These are phyloP conservation scores for Mycena vitilis DNA, from an alignment of 768 basidiomycete genomes.

Conservation along the genomic window DNA sequence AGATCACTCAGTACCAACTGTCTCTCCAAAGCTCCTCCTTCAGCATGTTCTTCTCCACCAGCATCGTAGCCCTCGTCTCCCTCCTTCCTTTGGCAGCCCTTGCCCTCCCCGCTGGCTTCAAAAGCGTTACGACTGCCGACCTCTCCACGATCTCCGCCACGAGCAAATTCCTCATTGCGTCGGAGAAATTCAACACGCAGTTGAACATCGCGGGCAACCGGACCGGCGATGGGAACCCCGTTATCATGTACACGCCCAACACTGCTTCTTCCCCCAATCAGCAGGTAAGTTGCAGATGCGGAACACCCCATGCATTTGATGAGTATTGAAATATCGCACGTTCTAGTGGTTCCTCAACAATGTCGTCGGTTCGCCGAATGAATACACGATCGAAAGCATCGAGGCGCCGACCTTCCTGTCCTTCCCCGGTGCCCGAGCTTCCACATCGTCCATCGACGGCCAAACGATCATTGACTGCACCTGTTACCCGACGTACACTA, in stretches of 20 bases:
- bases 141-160: constrained; percentile 16
- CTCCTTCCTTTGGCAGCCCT: constrained; percentile 8
- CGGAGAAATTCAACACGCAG: constrained; percentile 5
- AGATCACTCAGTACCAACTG: not conserved
- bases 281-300: not conserved
- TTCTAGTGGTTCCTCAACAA: constrained; percentile 15
- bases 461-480: constrained; percentile 10
- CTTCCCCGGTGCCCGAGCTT: constrained; percentile 5
- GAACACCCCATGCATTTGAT: too few relatives aligned
- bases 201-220: not conserved
- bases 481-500: constrained; percentile 10
- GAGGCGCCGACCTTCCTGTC: constrained; percentile 8
- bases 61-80: constrained; percentile 1
- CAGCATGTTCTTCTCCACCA: constrained; percentile 7
- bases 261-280: not conserved
- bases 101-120: constrained; percentile 3
- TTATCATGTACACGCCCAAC: not conserved
- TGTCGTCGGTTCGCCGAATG: constrained; percentile 6
- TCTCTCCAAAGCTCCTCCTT: too few relatives aligned
- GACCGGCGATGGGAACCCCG: not conserved
- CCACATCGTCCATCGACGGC: not conserved
- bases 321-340: not conserved
- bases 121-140: constrained; percentile 3
- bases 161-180: constrained; percentile 13
- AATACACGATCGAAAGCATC: too few relatives aligned